These are phyloP conservation scores for Raffaelea ambrosiae DNA, from an alignment of 2,329 filamentous ascomycete species.

Conservation along the genomic window DNA sequence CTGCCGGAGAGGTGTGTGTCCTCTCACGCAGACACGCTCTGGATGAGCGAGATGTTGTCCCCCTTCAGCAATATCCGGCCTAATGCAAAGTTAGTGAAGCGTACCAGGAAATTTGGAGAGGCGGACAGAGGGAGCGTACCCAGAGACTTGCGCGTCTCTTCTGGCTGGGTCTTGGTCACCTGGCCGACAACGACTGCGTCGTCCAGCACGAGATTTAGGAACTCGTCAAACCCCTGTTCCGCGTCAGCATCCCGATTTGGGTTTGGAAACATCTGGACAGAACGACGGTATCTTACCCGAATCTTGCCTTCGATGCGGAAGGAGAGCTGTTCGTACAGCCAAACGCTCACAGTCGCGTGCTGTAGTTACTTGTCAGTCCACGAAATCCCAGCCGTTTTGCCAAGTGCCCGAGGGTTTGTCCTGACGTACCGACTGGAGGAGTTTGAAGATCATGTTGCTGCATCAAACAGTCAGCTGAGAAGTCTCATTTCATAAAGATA, in stretches of 20 bases:
- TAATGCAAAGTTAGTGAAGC: constrained; percentile 21
- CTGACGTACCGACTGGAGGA: constrained; percentile 51
- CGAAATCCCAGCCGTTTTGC: too few relatives aligned
- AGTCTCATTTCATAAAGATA: not conserved
- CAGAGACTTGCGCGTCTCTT: constrained; percentile 68
- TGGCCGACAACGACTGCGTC: constrained; percentile 89
- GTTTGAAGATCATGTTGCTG: constrained; percentile 83
- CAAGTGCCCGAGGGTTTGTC: too few relatives aligned
- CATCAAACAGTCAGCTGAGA: not conserved
- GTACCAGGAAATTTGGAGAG: not conserved
- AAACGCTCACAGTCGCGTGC: constrained; percentile 81
- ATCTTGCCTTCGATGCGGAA: constrained; percentile 97
- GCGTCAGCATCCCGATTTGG: not conserved
- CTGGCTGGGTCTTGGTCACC: constrained; percentile 66
- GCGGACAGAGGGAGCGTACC: constrained; percentile 43
- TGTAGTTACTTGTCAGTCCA: constrained; percentile 23
- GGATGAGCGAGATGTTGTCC: constrained; percentile 80
- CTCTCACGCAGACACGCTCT: constrained; percentile 30
- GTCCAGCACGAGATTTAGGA: constrained; percentile 93
- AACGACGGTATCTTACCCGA: constrained; percentile 55
- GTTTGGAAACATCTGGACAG: not conserved
- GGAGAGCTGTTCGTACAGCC: constrained; percentile 92
- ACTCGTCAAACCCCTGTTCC: constrained; percentile 87
- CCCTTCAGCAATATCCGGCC: constrained; percentile 82
- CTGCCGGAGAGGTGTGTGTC: too few relatives aligned